Conservation (phyloP, 1,284 basidiomycete species). For the Termitomyces sp. region DNA sequence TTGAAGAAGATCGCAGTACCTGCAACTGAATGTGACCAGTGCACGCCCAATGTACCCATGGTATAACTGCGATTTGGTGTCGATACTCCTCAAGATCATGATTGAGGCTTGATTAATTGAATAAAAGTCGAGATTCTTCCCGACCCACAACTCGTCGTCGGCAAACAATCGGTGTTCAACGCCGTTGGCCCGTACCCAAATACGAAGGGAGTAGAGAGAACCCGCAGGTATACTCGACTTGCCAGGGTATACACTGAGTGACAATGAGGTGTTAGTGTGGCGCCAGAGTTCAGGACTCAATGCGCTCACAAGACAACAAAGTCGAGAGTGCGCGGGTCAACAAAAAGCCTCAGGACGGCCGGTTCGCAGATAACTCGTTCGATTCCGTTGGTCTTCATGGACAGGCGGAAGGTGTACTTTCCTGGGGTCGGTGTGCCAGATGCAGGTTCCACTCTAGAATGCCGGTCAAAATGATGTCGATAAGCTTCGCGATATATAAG, state of each 20-base stretch:
- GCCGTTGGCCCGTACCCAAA: conserved; percentile 50
- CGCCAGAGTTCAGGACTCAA: not conserved
- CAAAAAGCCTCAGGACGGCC: conserved; percentile 36
- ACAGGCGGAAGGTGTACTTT: conserved; percentile 46
- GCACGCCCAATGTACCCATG: conserved; percentile 48
- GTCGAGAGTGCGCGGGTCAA: conserved; percentile 47
- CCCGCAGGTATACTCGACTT: conserved; percentile 45
- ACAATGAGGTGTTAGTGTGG: conserved; percentile 3
- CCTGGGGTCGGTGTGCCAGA: conserved; percentile 36
- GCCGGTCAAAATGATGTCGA: not conserved
- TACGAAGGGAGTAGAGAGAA: conserved; percentile 47
- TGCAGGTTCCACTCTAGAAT: conserved; percentile 45
- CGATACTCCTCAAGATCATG: conserved; percentile 38
- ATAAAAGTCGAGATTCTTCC: conserved; percentile 54
- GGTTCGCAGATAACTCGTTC: conserved; percentile 48
- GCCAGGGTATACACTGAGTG: conserved; percentile 49
- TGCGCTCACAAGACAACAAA: conserved; percentile 52
- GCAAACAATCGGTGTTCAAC: conserved; percentile 56
- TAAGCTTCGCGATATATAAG: conserved; percentile 5
- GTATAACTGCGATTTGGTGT: conserved; percentile 43
- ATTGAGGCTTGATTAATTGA: conserved; percentile 50
- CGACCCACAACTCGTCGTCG: conserved; percentile 56
- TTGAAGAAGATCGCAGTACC: conserved; percentile 28
- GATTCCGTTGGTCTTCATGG: conserved; percentile 47
- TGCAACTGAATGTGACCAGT: conserved; percentile 45